Evolutionary conservation across 1,284 basidiomycete genomes (phyloP), one percentile per base, ranked within the genome.

Genomic region (Phellopilus nigrolimitatus): DNA sequence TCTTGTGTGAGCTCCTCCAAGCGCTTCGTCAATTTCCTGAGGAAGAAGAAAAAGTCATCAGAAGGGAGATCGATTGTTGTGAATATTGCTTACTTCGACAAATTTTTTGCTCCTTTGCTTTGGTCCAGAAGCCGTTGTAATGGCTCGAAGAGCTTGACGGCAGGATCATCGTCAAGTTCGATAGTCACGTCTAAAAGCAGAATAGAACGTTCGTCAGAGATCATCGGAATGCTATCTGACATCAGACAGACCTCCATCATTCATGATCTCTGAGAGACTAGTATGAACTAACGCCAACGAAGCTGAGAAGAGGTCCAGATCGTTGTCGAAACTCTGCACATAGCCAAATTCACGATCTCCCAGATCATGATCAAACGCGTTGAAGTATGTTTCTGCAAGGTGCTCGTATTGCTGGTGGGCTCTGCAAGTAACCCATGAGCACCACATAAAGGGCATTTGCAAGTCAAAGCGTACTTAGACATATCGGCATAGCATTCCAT

Each of bases 351-450:
- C 91, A 24, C 87, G 79, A 69, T 97, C 94, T 9, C 84, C 91
- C 7, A 94, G 68, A 65, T 95, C 94, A 42, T 84, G 79, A n/a
- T 88, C 83, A 55, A 84, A 88, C 22, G 80, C 81, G 56, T 75
- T 74, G 62, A 97, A 91, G 64, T 92, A 88, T 1, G 88, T 82
- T 60, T 92, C 91, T 0, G 87, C 81, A 6, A 97, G 75, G 65
- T 97, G 93, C 56, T 94, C 90, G 60, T 95, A 92, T 62, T 95
- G 91, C 0, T 88, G 83, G 56, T 93, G 82, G 64, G 95, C 82
- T 68, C 92, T 94, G 60, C 39, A 38, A 46, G 43, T 37, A 27
- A 34, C 49, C 54, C 41, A 50, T 38, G 24, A 28, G 15, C 3
- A 24, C 25, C 31, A 17, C 2, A 43, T 43, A 22, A 19, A 42